Conservation (phyloP, 148 eudicot species). For the Vaccinium macrocarpon region DNA sequence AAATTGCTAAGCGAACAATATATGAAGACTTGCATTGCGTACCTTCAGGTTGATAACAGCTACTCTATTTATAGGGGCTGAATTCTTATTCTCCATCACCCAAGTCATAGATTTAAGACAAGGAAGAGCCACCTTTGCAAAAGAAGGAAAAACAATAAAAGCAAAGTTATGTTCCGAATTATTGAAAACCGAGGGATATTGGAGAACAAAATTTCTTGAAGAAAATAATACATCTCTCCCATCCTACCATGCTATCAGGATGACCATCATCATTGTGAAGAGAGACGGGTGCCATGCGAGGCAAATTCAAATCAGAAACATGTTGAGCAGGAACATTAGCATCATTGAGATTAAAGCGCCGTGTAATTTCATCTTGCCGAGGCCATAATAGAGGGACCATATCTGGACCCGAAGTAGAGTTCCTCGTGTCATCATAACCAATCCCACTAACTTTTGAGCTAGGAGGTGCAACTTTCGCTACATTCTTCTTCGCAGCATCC, state of each 20-base stretch:
- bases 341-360: constrained; percentile 74
- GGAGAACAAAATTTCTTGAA: neutral
- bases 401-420: constrained; percentile 41
- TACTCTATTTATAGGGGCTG: constrained; percentile 67
- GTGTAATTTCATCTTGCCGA: constrained; percentile 62
- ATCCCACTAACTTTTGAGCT: constrained; percentile 42
- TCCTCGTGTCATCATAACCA: constrained; percentile 48
- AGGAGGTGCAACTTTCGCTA: constrained; percentile 50
- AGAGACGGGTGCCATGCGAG: constrained; percentile 68
- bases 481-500: constrained; percentile 51
- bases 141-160: constrained; percentile 9
- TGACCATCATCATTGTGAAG: constrained; percentile 61
- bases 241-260: constrained; percentile 61
- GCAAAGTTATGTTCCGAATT: neutral
- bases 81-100: constrained; percentile 84
- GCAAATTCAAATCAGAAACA: constrained; percentile 54
- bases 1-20: neutral
- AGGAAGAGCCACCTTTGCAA: constrained; percentile 61
- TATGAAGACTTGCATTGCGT: constrained; percentile 13
- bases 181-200: constrained; percentile 7
- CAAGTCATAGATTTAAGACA: constrained; percentile 96
- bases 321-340: constrained; percentile 43
- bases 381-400: constrained; percentile 81
- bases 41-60: constrained; percentile 92
- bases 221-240: neutral